Conservation (phyloP, 1,284 basidiomycete species). For the Papiliotrema flavescens region DNA sequence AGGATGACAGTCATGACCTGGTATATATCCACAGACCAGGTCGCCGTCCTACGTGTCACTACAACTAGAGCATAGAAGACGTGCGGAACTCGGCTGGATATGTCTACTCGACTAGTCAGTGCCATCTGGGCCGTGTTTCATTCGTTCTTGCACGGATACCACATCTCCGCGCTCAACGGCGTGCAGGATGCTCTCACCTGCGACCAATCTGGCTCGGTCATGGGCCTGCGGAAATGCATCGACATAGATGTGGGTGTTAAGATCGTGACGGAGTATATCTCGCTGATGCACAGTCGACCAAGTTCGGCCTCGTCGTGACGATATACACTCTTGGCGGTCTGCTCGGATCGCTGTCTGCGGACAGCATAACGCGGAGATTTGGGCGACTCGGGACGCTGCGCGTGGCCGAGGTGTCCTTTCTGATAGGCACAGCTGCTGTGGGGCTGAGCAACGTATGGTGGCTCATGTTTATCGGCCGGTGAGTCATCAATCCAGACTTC, state of each 20-base stretch:
- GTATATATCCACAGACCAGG: too few relatives aligned
- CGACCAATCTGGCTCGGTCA: not conserved
- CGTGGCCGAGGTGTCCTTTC: slow-evolving; percentile 3
- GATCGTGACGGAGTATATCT: too few relatives aligned
- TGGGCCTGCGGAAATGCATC: not conserved
- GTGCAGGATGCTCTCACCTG: slow-evolving; percentile 25
- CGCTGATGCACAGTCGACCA: slow-evolving; percentile 9
- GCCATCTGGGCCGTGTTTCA: slow-evolving; percentile 22
- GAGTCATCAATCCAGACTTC: slow-evolving; percentile 1
- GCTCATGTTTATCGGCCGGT: slow-evolving; percentile 19
- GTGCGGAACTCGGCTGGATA: too few relatives aligned
- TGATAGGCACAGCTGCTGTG: slow-evolving; percentile 10
- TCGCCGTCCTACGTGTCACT: too few relatives aligned
- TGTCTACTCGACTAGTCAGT: not conserved
- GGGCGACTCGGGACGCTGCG: slow-evolving; percentile 18
- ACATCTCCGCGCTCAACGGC: slow-evolving; percentile 32
- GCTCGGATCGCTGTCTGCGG: slow-evolving; percentile 25
- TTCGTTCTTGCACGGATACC: slow-evolving; percentile 26
- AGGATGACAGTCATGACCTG: too few relatives aligned
- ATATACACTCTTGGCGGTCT: slow-evolving; percentile 50
- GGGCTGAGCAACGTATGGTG: slow-evolving; percentile 12
- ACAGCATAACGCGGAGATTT: slow-evolving; percentile 9
- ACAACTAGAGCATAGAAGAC: too few relatives aligned
- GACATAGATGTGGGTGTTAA: not conserved
- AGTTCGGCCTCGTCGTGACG: slow-evolving; percentile 46